These are phyloP conservation scores for Paecilomyces sp. DNA, from an alignment of 2,329 filamentous ascomycete genomes.

Conservation along the genomic window DNA sequence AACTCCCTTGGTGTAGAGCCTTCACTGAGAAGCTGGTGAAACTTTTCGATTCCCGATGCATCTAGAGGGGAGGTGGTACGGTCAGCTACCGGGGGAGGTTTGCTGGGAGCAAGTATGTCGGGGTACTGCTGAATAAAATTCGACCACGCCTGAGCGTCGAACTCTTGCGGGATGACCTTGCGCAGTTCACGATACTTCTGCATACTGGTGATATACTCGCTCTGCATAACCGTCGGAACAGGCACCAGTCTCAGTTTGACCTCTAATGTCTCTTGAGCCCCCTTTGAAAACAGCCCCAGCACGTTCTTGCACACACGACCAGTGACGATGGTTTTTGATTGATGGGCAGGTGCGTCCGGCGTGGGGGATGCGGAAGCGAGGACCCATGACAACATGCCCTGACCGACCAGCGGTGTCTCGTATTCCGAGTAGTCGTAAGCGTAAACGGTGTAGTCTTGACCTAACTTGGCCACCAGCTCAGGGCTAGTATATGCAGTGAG, in stretches of 20 bases:
- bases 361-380: slow-evolving; percentile 56
- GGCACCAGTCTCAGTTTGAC: slow-evolving; percentile 83
- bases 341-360: slow-evolving; percentile 48
- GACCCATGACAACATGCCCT: slow-evolving; percentile 87
- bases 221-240: slow-evolving; percentile 59
- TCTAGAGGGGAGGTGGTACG: slow-evolving; percentile 27
- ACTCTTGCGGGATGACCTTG: slow-evolving; percentile 50
- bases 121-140: slow-evolving; percentile 68
- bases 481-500: slow-evolving; percentile 52
- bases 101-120: slow-evolving; percentile 23
- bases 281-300: slow-evolving; percentile 74
- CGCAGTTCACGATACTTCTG: slow-evolving; percentile 54
- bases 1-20: slow-evolving; percentile 37
- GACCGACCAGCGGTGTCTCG: slow-evolving; percentile 85
- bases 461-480: slow-evolving; percentile 67
- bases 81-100: slow-evolving; percentile 16
- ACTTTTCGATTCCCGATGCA: slow-evolving; percentile 35
- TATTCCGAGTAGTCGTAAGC: slow-evolving; percentile 95
- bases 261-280: slow-evolving; percentile 77
- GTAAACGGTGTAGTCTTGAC: slow-evolving; percentile 91
- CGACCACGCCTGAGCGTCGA: slow-evolving; percentile 71
- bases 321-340: slow-evolving; percentile 65
- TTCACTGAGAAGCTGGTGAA: slow-evolving; percentile 39
- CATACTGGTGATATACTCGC: slow-evolving; percentile 55
- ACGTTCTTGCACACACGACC: slow-evolving; percentile 84